Evolutionary conservation across 805 yeast species (phyloP).

Genomic region (Pichia phayaonensis): DNA sequence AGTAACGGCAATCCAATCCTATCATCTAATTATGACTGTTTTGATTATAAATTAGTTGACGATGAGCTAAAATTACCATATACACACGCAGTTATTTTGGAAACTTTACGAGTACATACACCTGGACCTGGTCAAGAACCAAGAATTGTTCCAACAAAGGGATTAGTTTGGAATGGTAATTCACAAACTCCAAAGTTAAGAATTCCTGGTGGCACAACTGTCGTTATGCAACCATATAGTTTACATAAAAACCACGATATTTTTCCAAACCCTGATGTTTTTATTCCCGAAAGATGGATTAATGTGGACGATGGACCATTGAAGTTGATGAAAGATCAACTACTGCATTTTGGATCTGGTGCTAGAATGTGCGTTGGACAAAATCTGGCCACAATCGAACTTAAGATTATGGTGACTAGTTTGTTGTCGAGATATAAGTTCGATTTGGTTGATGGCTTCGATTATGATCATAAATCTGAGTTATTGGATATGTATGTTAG

Average conservation of each 20-base stretch:
- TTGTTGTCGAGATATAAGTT: conserved; percentile 41
- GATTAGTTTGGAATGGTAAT: conserved; percentile 23
- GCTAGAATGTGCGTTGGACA: conserved; percentile 68
- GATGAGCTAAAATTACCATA: conserved; percentile 35
- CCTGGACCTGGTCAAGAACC: conserved; percentile 75
- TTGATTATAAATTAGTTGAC: conserved; percentile 37
- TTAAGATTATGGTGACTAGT: conserved; percentile 48
- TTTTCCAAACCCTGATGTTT: conserved; percentile 41
- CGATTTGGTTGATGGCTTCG: conserved; percentile 17
- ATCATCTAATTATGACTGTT: conserved; percentile 19
- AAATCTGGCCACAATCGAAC: conserved; percentile 61
- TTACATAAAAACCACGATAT: conserved; percentile 44
- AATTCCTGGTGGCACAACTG: conserved; percentile 47
- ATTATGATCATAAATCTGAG: conserved; percentile 17
- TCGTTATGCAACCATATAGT: conserved; percentile 62
- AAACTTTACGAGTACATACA: conserved; percentile 53
- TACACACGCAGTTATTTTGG: conserved; percentile 55
- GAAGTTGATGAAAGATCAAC: conserved; percentile 39
- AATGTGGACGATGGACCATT: conserved; percentile 30
- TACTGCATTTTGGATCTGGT: conserved; percentile 70
- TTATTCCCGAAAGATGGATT: conserved; percentile 55
- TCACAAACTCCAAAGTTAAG: conserved; percentile 18
- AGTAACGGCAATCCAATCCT: conserved; percentile 17
- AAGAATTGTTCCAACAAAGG: conserved; percentile 35
- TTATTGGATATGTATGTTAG: conserved; percentile 29